A percentile compares a stretch with the other conserved stretches of the same genome.
phyloP scores from a whole-genome alignment of 2,329 filamentous ascomycete species.

The Talaromyces marneffei region DNA sequence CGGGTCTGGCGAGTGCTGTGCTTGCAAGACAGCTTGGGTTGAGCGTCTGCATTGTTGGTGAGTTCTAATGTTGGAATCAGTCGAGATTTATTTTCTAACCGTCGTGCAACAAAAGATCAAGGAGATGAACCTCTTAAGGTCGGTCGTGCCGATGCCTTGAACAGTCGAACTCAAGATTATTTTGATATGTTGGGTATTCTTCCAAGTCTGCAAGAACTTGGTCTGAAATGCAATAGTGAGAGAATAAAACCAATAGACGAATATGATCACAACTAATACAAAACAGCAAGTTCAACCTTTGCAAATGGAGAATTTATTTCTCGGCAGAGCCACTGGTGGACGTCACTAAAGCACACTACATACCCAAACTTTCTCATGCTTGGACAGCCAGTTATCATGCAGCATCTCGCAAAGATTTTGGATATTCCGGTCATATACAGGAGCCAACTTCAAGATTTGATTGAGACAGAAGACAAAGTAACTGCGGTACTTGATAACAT shows the following conservation, averaged over 20 bases:
- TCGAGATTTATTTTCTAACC: background rate
- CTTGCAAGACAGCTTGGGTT: slow-evolving; percentile 4
- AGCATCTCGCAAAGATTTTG: slow-evolving; percentile 2
- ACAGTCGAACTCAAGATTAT: slow-evolving; percentile 8
- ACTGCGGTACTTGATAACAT: background rate
- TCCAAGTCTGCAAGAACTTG: background rate
- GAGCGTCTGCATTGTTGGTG: slow-evolving; percentile 5
- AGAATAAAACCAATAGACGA: background rate
- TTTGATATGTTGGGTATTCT: slow-evolving; percentile 9
- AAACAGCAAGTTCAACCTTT: slow-evolving; percentile 6
- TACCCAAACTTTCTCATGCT: slow-evolving; percentile 12
- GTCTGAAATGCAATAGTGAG: slow-evolving; percentile 13
- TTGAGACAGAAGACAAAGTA: slow-evolving; percentile 3
- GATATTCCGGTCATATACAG: slow-evolving; percentile 2
- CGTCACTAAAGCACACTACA: background rate
- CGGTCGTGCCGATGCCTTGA: slow-evolving; percentile 7
- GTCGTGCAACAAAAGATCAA: background rate
- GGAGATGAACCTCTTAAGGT: slow-evolving; percentile 6
- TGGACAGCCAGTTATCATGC: slow-evolving; percentile 8
- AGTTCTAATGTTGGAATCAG: background rate
- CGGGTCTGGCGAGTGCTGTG: background rate
- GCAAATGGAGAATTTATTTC: slow-evolving; percentile 7
- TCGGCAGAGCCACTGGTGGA: slow-evolving; percentile 12
- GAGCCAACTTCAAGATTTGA: background rate
- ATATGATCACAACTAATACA: background rate